Base-by-base conservation (phyloP, 108 stramenopile species). In the Nannochloropsis oceanica region DNA sequence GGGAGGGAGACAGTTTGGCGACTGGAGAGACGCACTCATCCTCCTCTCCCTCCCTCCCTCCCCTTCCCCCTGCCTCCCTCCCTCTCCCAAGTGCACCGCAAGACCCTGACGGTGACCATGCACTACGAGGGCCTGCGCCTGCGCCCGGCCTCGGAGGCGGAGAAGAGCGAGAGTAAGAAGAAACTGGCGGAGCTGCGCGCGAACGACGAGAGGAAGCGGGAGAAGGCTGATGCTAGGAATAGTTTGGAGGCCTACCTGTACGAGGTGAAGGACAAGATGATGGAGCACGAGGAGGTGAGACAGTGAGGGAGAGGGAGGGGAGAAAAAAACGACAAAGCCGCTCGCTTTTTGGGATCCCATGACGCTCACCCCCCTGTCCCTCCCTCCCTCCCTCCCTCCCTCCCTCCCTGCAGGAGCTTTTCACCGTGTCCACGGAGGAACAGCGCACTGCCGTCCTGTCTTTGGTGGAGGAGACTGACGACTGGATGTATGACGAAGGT, bases 401-500 rank as follows among this genome's bases (percentile, higher is more conserved):
- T 13, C 18, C 18, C 14, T 18, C 18, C 18, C 46, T 14, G 13
- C 46, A 97, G 34, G 86, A 91, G 14, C 84, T 98, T 83, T 88
- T 82, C 84, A 87, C 89, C 85, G 94, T 99, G 22, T 93, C 95
- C 12, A 96, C 95, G 13, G 96, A 97, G 44, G 96, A 96, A 84
- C 97, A 98, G 87, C 93, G 96, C 26, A 94, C 94, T 84, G 94
- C 94, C 44, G 86, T 96, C 81, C 84, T 86, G 24, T 91, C 94
- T 44, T 82, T 92, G 79, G 92, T 94, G 24, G 87, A 93, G 42
- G 94, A 92, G 80, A 93, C 93, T 13, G 96, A 96, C 89, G 97
- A 98, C 12, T 99, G 99, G 99, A 92, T 99, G 86, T 95, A 97
- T 84, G 97, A 96, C 82, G 97, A 97, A 25, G 98, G 46, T 50